phyloP scores from a whole-genome alignment of 768 basidiomycete genomes.

The Rhodocollybia butyracea region DNA sequence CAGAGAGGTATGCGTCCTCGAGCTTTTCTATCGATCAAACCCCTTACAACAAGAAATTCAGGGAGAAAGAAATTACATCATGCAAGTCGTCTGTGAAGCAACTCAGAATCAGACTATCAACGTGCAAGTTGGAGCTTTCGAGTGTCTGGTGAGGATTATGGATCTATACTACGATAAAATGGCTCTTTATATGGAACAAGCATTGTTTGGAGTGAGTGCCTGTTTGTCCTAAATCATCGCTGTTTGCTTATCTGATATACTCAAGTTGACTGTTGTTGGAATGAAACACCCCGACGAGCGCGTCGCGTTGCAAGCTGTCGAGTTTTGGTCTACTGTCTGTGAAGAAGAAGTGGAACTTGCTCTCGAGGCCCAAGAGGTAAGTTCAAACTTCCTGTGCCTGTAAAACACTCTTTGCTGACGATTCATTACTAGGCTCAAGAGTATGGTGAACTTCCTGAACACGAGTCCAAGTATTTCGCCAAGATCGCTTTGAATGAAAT shows the following conservation, averaged over 20 bases:
- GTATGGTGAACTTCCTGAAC: slow-evolving; percentile 83
- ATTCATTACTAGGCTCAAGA: slow-evolving; percentile 66
- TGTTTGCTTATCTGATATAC: slow-evolving; percentile 7
- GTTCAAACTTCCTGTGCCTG: slow-evolving; percentile 12
- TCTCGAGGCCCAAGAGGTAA: slow-evolving; percentile 87
- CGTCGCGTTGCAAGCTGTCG: slow-evolving; percentile 94
- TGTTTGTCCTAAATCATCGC: neutral
- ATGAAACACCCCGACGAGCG: slow-evolving; percentile 93
- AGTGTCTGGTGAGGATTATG: slow-evolving; percentile 96
- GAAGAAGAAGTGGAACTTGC: slow-evolving; percentile 95
- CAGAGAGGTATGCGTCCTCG: slow-evolving; percentile 67
- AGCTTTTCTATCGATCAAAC: neutral
- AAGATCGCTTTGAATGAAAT: slow-evolving; percentile 95
- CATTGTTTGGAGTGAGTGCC: slow-evolving; percentile 87
- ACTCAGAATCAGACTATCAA: slow-evolving; percentile 78
- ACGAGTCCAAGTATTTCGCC: slow-evolving; percentile 87
- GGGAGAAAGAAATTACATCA: slow-evolving; percentile 99
- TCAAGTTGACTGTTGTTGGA: slow-evolving; percentile 90
- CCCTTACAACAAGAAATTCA: slow-evolving; percentile 26
- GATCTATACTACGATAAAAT: slow-evolving; percentile 98
- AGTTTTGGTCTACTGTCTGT: slow-evolving; percentile 99
- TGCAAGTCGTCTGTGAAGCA: slow-evolving; percentile 99
- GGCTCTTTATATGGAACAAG: slow-evolving; percentile 99
- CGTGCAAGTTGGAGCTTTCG: slow-evolving; percentile 96
- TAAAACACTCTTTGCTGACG: slow-evolving; percentile 4